phyloP scores from a whole-genome alignment of 2,329 filamentous ascomycete genomes.

The Ophiostoma ulmi region DNA sequence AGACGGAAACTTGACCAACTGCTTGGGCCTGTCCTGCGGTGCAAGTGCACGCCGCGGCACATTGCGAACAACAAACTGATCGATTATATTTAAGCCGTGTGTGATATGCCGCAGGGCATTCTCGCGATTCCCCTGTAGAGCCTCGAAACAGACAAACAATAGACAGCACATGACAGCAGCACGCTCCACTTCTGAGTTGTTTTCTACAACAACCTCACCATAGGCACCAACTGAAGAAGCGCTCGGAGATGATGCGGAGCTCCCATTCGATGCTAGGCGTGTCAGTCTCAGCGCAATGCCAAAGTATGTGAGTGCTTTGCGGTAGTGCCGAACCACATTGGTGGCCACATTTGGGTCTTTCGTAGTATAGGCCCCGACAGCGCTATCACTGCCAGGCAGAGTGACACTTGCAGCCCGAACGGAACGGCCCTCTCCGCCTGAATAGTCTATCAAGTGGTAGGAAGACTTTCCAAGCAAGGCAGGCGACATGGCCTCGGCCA shows the following conservation, averaged over 20 bases:
- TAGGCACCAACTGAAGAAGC: background rate
- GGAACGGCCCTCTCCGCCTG: background rate
- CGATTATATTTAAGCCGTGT: constrained; percentile 37
- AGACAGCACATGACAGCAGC: constrained; percentile 37
- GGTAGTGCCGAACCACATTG: constrained; percentile 30
- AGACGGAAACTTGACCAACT: background rate
- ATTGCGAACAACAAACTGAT: constrained; percentile 32
- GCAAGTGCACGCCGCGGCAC: constrained; percentile 13
- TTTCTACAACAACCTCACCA: constrained; percentile 19
- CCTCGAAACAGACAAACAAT: constrained; percentile 39
- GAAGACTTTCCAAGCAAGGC: constrained; percentile 22
- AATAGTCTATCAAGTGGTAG: constrained; percentile 9
- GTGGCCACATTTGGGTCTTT: background rate
- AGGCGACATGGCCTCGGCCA: constrained; percentile 28
- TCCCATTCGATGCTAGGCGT: background rate
- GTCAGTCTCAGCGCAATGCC: constrained; percentile 34
- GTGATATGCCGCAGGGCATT: constrained; percentile 37
- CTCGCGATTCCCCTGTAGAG: constrained; percentile 36
- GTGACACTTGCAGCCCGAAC: background rate
- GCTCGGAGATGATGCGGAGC: background rate
- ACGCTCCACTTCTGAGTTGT: constrained; percentile 28
- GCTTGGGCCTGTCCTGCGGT: background rate
- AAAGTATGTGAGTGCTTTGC: constrained; percentile 36
- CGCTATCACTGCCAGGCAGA: background rate
- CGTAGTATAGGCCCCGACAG: background rate